Conservation (phyloP, 495 filamentous ascomycete genomes). For the Podospora bellae-mahoneyi region DNA sequence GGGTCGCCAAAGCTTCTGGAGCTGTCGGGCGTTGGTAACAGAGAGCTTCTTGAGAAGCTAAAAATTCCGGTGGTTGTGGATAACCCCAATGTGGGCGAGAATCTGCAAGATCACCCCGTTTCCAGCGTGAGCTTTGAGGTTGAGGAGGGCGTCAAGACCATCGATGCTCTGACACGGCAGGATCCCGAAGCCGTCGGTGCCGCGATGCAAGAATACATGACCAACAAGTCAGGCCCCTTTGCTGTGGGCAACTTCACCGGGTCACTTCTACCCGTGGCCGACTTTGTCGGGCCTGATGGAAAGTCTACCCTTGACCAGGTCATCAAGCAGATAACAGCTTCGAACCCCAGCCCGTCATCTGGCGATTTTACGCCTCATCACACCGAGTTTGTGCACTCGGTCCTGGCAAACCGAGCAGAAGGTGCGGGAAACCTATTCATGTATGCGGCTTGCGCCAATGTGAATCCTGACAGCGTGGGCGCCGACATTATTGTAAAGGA, state of each 20-base stretch:
- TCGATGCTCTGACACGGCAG: slow-evolving; percentile 4
- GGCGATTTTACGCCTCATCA: slow-evolving; percentile 2
- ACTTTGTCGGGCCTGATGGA: slow-evolving; percentile 7
- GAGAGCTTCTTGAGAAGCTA: not conserved
- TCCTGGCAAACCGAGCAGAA: not conserved
- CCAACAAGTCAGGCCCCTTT: slow-evolving; percentile 7
- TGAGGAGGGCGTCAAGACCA: slow-evolving; percentile 6
- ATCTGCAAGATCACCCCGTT: slow-evolving; percentile 8
- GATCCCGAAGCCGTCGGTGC: slow-evolving; percentile 3
- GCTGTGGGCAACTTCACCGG: slow-evolving; percentile 11
- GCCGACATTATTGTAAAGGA: slow-evolving; percentile 9
- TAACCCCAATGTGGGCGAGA: slow-evolving; percentile 7
- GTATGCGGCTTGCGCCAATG: slow-evolving; percentile 7
- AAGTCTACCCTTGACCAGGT: slow-evolving; percentile 7
- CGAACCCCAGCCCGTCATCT: not conserved
- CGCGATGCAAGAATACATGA: slow-evolving; percentile 4
- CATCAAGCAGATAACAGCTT: not conserved
- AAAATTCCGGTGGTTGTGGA: slow-evolving; percentile 5
- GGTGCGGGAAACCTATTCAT: slow-evolving; percentile 2
- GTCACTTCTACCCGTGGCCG: slow-evolving; percentile 3
- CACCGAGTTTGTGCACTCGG: slow-evolving; percentile 8
- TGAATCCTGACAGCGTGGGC: not conserved
- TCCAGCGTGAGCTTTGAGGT: slow-evolving; percentile 10
- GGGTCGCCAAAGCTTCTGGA: slow-evolving; percentile 6
- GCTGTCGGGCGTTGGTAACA: not conserved